A percentile compares a stretch with the other conserved stretches of the same genome.
These are phyloP conservation scores for Diaporthe citrichinensis DNA, from an alignment of 2,329 filamentous ascomycete species.

Conservation along the genomic window DNA sequence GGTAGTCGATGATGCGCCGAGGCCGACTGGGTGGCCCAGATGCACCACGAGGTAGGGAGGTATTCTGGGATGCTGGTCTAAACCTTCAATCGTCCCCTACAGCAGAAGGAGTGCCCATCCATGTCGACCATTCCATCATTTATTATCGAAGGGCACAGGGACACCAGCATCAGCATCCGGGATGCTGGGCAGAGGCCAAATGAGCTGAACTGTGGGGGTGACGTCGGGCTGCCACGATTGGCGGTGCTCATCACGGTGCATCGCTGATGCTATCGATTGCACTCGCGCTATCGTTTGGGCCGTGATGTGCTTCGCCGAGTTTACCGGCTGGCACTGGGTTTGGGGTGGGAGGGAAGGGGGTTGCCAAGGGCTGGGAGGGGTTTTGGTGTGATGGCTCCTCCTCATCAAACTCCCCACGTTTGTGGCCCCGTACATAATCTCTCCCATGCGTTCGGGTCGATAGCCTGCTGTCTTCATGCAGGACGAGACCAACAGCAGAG, in stretches of 20 bases:
- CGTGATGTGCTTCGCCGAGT: not conserved
- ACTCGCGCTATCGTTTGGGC: not conserved
- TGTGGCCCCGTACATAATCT: slow-evolving; percentile 22
- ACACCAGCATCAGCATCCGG: not conserved
- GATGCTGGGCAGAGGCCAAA: not conserved
- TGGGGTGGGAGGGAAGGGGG: not conserved
- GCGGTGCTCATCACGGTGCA: not conserved
- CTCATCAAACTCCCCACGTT: slow-evolving; percentile 17
- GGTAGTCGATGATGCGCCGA: slow-evolving; percentile 5
- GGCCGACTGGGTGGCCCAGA: slow-evolving; percentile 1
- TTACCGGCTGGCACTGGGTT: slow-evolving; percentile 2
- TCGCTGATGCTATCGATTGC: slow-evolving; percentile 1
- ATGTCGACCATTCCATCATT: not conserved
- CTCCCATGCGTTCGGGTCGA: slow-evolving; percentile 21
- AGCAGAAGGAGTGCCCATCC: slow-evolving; percentile 10
- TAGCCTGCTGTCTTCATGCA: slow-evolving; percentile 26
- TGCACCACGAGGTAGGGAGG: slow-evolving; percentile 20
- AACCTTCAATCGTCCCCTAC: slow-evolving; percentile 25
- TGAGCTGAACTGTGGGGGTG: not conserved
- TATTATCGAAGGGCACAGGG: not conserved
- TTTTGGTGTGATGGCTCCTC: not conserved
- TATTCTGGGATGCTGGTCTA: slow-evolving; percentile 20
- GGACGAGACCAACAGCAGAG: slow-evolving; percentile 12
- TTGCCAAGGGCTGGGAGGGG: not conserved
- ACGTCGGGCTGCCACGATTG: slow-evolving; percentile 3